Evolutionary conservation across 2,329 filamentous ascomycete genomes (phyloP).

Genomic region (Pseudocercospora fuligena): DNA sequence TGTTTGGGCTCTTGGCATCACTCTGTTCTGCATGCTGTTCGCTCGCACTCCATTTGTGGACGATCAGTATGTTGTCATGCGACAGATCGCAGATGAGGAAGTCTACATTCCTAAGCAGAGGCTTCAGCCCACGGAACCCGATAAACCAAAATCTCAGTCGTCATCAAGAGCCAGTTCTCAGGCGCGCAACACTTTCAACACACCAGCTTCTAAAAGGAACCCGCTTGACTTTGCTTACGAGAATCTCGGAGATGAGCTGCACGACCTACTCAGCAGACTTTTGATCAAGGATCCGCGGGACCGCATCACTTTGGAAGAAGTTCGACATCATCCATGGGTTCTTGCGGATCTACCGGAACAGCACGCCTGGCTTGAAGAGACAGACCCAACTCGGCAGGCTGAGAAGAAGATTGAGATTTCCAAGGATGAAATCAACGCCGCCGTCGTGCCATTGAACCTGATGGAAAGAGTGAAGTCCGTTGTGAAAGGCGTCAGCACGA

Average conservation of each 20-base stretch:
- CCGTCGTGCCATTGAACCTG: constrained; percentile 87
- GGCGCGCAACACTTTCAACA: constrained; percentile 47
- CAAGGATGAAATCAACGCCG: constrained; percentile 83
- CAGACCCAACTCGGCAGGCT: constrained; percentile 78
- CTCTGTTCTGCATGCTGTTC: constrained; percentile 92
- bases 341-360: constrained; percentile 76
- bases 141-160: constrained; percentile 47
- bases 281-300: constrained; percentile 87
- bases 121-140: constrained; percentile 69
- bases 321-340: constrained; percentile 94
- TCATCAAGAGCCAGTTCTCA: constrained; percentile 46
- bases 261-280: constrained; percentile 78
- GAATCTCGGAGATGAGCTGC: constrained; percentile 77
- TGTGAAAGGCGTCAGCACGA: constrained; percentile 53
- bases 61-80: constrained; percentile 90
- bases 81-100: constrained; percentile 88
- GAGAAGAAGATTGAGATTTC: constrained; percentile 89
- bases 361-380: constrained; percentile 87
- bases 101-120: constrained; percentile 84
- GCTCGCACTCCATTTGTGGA: constrained; percentile 93
- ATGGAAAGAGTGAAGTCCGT: constrained; percentile 83
- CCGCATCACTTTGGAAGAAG: constrained; percentile 86
- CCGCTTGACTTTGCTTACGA: constrained; percentile 84
- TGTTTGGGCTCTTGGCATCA: constrained; percentile 95
- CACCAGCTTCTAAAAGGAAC: constrained; percentile 65